Evolutionary conservation across 306 rosid species (phyloP), one percentile per base, ranked within the genome.

Genomic region (Begonia loranthoides): DNA sequence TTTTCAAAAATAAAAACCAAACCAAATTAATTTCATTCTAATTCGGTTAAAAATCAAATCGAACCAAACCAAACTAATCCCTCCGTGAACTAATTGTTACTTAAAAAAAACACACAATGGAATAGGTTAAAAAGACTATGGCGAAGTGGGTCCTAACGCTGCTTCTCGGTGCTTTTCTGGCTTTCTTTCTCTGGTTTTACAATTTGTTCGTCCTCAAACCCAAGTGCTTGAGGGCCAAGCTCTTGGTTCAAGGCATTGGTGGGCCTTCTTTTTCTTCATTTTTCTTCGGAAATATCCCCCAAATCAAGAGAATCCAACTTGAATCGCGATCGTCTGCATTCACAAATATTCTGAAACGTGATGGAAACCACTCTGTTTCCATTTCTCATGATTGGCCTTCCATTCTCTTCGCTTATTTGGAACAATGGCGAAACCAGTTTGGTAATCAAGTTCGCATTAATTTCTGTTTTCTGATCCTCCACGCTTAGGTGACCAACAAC

Each of bases 191-290:
- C 0, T 67, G 73, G 59, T 17, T 70, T 12, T 62, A 48, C 13
- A 53, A 74, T 10, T 50, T n/a, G 11, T 10, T 78, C 44, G 39
- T 72, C 1, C 45, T 61, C 67, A 76, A 60, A 45, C 83, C 87
- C 53, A 65, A 39, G 60, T 60, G 76, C 45, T 47, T 72, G 0
- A 57, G 87, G 70, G 65, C 71, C 15, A 83, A 70, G 73, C 79
- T 87, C 60, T 66, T 57, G 4, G 72, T 38, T 49, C 94, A 87
- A 41, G 92, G 93, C 12, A 80, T 83, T 52, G 15, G 55, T 57
- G 96, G 96, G 0, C 92, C 92, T 62, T 52, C 70, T 4, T 73
- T 83, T 52, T 76, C 78, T 15, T 65, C 79, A 28, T 54, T 76
- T 5, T 56, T 69, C 44, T 50, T 74, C 13, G 96, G 94, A 9